Conservation (phyloP, 305 asterid genomes). For the Ajuga reptans region DNA sequence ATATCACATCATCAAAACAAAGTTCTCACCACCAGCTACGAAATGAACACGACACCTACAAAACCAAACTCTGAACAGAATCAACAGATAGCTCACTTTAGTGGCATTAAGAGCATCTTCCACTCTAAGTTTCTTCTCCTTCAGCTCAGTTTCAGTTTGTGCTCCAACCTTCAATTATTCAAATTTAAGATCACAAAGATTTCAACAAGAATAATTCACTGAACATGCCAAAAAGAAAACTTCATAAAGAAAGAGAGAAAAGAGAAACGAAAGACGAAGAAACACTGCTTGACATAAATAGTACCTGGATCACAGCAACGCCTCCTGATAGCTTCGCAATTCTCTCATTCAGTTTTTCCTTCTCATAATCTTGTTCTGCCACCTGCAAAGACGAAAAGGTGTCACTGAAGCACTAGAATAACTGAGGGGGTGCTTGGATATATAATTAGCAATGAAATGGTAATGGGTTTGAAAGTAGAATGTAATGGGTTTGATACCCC, state of each 20-base stretch:
- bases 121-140: constrained; percentile 85
- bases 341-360: constrained; percentile 69
- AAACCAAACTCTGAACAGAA: background rate
- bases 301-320: constrained; percentile 86
- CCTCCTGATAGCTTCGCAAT: constrained; percentile 91
- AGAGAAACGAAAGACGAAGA: no score
- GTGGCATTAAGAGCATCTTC: constrained; percentile 96
- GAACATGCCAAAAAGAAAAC: background rate
- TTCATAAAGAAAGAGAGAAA: no score
- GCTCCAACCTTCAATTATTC: constrained; percentile 59
- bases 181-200: background rate
- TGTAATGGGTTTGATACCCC: no score
- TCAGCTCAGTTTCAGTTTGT: constrained; percentile 84
- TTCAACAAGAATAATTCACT: background rate
- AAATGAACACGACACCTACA: background rate
- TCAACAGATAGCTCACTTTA: constrained; percentile 52
- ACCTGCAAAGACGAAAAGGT: constrained; percentile 28
- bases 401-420: no score
- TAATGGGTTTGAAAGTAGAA: no score
- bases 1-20: no score
- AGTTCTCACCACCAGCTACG: background rate
- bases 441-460: no score
- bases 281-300: background rate
- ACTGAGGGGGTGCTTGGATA: no score
- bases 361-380: constrained; percentile 81